These are phyloP conservation scores for Aspergillus taichungensis DNA, from an alignment of 495 filamentous ascomycete genomes.

Conservation along the genomic window DNA sequence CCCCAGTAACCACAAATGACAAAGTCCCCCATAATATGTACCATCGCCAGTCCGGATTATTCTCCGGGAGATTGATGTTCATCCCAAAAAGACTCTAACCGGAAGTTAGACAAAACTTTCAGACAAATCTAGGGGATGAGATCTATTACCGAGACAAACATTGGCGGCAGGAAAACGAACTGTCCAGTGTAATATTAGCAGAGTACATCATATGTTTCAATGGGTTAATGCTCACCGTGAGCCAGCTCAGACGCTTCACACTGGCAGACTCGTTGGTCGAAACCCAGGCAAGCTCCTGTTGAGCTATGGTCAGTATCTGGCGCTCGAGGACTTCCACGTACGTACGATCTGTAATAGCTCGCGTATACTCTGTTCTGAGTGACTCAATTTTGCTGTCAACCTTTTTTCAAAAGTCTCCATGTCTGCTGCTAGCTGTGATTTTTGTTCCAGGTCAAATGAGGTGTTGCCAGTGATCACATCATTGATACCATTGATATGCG, in stretches of 20 bases:
- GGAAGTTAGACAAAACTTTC: no score
- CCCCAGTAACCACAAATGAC: background rate
- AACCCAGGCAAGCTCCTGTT: background rate
- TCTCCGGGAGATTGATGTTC: background rate
- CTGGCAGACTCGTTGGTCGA: background rate
- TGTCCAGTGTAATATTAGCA: background rate
- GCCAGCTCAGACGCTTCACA: background rate
- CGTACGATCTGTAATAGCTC: background rate
- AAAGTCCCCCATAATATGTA: background rate
- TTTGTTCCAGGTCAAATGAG: no score
- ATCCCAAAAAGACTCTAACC: conserved; percentile 1
- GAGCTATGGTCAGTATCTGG: no score
- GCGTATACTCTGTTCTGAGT: background rate
- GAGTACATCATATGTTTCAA: no score
- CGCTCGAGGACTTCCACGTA: no score
- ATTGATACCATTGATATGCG: no score
- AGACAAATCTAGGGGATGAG: no score
- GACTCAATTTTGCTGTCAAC: no score
- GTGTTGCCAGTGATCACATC: no score
- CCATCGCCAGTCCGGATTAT: background rate
- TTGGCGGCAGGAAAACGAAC: background rate
- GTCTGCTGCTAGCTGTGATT: no score
- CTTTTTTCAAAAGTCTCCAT: no score
- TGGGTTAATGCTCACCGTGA: background rate
- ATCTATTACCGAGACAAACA: background rate